phyloP scores from a whole-genome alignment of 2,329 filamentous ascomycete species.

The Paramyrothecium roridum region DNA sequence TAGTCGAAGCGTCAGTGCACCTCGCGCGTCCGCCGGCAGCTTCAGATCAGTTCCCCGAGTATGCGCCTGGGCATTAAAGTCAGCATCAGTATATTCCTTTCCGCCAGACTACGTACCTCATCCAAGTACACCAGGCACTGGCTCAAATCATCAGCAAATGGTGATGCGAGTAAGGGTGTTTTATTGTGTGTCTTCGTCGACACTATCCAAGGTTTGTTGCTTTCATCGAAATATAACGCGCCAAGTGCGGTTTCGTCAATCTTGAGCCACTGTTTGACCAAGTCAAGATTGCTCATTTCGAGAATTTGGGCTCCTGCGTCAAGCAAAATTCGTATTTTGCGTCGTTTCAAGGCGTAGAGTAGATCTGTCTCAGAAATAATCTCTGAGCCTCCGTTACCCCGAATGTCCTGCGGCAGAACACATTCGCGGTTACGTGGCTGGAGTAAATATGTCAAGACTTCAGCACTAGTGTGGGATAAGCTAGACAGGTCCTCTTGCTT shows the following conservation, averaged over 20 bases:
- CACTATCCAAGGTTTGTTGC: conserved; percentile 6
- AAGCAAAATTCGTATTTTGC: conserved; percentile 50
- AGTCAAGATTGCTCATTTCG: conserved; percentile 50
- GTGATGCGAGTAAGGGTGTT: conserved; percentile 44
- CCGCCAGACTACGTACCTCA: conserved; percentile 43
- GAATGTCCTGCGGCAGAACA: conserved; percentile 24
- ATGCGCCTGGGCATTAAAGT: conserved; percentile 10
- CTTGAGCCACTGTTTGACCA: conserved; percentile 49
- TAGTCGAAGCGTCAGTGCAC: conserved; percentile 53
- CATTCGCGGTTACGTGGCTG: conserved; percentile 49
- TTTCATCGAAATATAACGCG: conserved; percentile 42
- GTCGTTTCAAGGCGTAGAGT: not conserved
- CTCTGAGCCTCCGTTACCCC: conserved; percentile 35
- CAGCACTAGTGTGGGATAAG: conserved; percentile 59
- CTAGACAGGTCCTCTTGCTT: conserved; percentile 56
- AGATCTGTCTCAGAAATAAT: conserved; percentile 24
- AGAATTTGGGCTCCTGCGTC: conserved; percentile 62
- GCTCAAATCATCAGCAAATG: conserved; percentile 47
- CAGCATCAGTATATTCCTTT: conserved; percentile 22
- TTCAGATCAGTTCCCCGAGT: conserved; percentile 53
- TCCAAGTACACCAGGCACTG: conserved; percentile 56
- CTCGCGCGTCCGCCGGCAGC: conserved; percentile 41
- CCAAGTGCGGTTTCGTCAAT: conserved; percentile 38
- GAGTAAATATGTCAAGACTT: conserved; percentile 60
- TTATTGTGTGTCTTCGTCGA: not conserved